Evolutionary conservation across 768 basidiomycete genomes (phyloP).

Genomic region (Mrakia hoshinonis): DNA sequence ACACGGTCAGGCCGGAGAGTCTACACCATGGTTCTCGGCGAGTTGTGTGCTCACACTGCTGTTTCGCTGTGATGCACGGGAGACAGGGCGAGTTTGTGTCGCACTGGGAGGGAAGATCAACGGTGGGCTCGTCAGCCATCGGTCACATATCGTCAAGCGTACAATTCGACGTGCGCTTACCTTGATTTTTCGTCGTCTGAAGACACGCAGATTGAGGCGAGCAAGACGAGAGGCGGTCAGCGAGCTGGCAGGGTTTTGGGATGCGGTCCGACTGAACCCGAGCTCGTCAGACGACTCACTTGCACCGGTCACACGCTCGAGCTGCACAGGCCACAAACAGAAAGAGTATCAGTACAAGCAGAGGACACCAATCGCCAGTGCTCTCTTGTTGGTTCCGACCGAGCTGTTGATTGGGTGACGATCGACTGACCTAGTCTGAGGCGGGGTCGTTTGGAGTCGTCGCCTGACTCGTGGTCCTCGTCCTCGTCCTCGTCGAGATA

Average conservation of each 20-base stretch:
- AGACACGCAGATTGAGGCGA: neutral
- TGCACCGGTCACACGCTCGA: constrained; percentile 29
- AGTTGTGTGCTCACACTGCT: constrained; percentile 13
- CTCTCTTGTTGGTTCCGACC: no score
- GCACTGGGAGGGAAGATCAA: constrained; percentile 10
- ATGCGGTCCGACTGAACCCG: no score
- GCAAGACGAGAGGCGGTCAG: neutral
- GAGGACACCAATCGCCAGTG: no score
- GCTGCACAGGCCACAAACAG: neutral
- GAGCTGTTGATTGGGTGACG: no score
- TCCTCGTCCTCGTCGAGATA: constrained; percentile 25
- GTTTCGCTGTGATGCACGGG: constrained; percentile 23
- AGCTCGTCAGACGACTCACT: constrained; percentile 12
- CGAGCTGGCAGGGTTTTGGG: no score
- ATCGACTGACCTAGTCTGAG: constrained; percentile 34
- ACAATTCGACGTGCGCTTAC: neutral
- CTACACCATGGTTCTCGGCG: neutral
- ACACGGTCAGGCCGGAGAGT: neutral
- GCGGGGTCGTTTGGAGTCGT: constrained; percentile 35
- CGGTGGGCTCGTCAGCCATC: neutral
- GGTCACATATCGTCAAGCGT: no score
- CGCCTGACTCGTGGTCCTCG: constrained; percentile 16
- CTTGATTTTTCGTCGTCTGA: constrained; percentile 29
- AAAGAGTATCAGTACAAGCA: neutral
- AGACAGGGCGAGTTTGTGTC: constrained; percentile 28